Conservation (phyloP, 305 asterid species). For the Fraxinus floribunda region DNA sequence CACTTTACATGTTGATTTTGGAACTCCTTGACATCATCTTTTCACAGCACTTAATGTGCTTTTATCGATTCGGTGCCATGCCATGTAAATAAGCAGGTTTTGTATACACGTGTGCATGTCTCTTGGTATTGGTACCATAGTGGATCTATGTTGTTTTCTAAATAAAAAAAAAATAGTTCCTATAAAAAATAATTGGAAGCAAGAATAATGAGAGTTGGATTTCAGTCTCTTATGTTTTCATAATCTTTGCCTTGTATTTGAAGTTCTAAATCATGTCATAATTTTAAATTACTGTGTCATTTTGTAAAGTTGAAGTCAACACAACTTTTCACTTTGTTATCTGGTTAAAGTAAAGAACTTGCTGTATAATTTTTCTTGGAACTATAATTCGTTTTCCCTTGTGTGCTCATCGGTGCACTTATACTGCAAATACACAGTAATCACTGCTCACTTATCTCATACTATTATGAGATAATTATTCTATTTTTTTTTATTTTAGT, state of each 20-base stretch:
- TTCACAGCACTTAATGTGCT: background rate
- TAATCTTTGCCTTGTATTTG: background rate
- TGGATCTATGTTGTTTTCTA: background rate
- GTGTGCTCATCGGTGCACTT: background rate
- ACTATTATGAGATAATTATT: background rate
- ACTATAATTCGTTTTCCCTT: background rate
- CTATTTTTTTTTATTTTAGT: background rate
- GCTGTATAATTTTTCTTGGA: background rate
- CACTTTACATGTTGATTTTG: background rate
- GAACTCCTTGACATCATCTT: background rate
- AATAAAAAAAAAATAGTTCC: background rate
- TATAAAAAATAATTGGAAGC: background rate
- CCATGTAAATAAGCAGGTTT: background rate
- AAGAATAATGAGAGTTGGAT: background rate
- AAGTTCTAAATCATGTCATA: background rate
- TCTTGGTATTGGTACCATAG: background rate
- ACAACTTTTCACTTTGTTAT: background rate
- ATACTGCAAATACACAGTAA: background rate
- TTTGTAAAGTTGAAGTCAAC: background rate
- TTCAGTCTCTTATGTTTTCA: background rate
- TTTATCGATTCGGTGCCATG: background rate
- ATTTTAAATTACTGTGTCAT: background rate
- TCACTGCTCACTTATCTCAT: background rate
- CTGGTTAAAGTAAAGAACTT: background rate
- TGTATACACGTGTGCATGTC: background rate